Evolutionary conservation across 192 early-diverging fungal genomes (phyloP).

Genomic region (Entrophospora sp.): DNA sequence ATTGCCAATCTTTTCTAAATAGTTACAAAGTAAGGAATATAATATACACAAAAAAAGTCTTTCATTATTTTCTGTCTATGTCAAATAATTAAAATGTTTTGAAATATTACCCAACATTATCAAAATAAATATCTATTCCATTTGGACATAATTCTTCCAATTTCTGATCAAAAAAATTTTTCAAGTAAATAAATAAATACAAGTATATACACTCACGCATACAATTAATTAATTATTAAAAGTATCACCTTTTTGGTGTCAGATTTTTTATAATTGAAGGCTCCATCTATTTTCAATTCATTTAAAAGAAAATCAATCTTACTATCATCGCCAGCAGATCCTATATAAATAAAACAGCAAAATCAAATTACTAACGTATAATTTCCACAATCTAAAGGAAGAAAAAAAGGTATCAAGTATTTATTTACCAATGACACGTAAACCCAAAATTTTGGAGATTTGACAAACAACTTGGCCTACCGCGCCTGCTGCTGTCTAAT

Average conservation of each 20-base stretch:
- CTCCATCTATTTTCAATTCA: constrained; percentile 59
- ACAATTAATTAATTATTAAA: too few species aligned
- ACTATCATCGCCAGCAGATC: constrained; percentile 62
- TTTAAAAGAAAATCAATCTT: constrained; percentile 59
- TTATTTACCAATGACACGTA: constrained; percentile 72
- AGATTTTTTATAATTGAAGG: constrained; percentile 79
- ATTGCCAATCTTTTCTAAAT: too few species aligned
- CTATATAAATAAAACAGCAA: too few species aligned
- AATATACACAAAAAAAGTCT: too few species aligned
- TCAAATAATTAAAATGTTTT: too few species aligned
- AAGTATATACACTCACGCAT: too few species aligned
- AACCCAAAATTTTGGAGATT: constrained; percentile 62
- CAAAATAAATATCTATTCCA: constrained; percentile 83
- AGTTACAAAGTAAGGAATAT: too few species aligned
- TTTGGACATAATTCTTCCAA: constrained; percentile 59
- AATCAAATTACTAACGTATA: too few species aligned
- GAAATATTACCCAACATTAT: constrained; percentile 65
- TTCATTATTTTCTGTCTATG: too few species aligned
- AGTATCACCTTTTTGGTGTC: constrained; percentile 39
- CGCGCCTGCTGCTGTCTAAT: constrained; percentile 68
- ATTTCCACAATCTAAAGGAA: too few species aligned
- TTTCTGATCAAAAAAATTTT: constrained; percentile 32
- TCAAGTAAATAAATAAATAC: too few species aligned
- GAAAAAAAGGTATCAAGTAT: too few species aligned
- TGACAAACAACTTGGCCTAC: constrained; percentile 69